Evolutionary conservation across 2,329 filamentous ascomycete species (phyloP).

Genomic region (Penicillium sp.): DNA sequence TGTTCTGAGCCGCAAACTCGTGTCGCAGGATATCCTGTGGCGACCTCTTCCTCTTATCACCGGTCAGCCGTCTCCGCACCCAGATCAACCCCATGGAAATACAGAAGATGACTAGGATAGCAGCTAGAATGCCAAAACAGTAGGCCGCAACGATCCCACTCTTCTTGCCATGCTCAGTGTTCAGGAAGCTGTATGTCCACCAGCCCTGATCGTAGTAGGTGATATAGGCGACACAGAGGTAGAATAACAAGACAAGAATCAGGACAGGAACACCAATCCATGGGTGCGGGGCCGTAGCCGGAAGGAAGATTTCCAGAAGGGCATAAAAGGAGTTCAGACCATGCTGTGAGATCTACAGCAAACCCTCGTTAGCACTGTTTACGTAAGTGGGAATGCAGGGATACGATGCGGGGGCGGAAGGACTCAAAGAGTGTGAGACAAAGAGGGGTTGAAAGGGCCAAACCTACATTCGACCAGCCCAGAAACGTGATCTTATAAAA

Average conservation of each 20-base stretch:
- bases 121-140: conserved; percentile 58
- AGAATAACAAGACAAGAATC: conserved; percentile 68
- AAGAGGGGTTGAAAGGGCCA: neutral
- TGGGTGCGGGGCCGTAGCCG: conserved; percentile 63
- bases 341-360: conserved; percentile 64
- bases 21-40: conserved; percentile 13
- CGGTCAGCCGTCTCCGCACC: conserved; percentile 51
- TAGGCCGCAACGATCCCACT: conserved; percentile 62
- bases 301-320: conserved; percentile 71
- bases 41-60: conserved; percentile 26
- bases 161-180: conserved; percentile 54
- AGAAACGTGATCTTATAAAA: conserved; percentile 56
- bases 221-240: conserved; percentile 72
- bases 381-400: neutral
- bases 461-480: conserved; percentile 54
- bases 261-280: conserved; percentile 68
- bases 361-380: neutral
- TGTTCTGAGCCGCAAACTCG: neutral
- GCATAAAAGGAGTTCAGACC: conserved; percentile 72
- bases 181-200: conserved; percentile 78
- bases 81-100: conserved; percentile 56
- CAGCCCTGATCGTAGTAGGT: conserved; percentile 68
- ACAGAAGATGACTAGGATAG: conserved; percentile 55
- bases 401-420: neutral
- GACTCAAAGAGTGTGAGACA: neutral